Evolutionary conservation across 2,329 filamentous ascomycete species (phyloP).

Genomic region (Verticillium alfalfae): DNA sequence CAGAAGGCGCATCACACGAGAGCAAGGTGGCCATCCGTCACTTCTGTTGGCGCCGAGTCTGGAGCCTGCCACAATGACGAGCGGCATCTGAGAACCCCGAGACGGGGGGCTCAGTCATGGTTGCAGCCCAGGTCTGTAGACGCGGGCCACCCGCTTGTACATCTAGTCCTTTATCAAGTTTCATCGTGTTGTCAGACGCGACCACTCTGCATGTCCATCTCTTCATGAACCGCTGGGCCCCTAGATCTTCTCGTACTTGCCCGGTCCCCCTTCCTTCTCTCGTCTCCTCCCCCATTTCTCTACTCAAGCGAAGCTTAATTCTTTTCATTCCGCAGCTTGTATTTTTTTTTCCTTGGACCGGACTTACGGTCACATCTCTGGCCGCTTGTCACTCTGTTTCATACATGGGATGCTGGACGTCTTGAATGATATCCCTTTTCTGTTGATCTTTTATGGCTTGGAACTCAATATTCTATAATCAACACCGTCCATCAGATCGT

Average conservation of each 20-base stretch:
- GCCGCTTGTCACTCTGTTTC: background rate
- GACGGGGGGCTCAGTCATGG: background rate
- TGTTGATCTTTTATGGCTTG: background rate
- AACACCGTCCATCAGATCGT: background rate
- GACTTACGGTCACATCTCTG: background rate
- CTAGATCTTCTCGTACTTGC: background rate
- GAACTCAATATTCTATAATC: no score
- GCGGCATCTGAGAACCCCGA: background rate
- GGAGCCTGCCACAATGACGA: background rate
- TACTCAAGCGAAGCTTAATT: conserved; percentile 1
- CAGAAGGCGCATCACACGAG: background rate
- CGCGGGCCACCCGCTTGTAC: background rate
- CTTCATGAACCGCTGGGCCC: background rate
- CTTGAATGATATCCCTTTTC: background rate
- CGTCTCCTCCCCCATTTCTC: background rate
- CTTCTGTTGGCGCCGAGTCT: background rate
- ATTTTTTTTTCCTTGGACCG: background rate
- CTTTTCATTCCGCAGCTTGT: background rate
- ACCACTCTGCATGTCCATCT: background rate
- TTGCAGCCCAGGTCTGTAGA: background rate
- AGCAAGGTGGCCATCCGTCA: background rate
- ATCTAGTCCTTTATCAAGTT: background rate
- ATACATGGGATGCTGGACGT: conserved; percentile 1
- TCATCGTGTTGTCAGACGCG: background rate
- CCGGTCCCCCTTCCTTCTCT: background rate